A percentile compares a stretch with the other conserved stretches of the same genome.
phyloP scores from a whole-genome alignment of 441 rosid species.

The Adansonia grandidieri region DNA sequence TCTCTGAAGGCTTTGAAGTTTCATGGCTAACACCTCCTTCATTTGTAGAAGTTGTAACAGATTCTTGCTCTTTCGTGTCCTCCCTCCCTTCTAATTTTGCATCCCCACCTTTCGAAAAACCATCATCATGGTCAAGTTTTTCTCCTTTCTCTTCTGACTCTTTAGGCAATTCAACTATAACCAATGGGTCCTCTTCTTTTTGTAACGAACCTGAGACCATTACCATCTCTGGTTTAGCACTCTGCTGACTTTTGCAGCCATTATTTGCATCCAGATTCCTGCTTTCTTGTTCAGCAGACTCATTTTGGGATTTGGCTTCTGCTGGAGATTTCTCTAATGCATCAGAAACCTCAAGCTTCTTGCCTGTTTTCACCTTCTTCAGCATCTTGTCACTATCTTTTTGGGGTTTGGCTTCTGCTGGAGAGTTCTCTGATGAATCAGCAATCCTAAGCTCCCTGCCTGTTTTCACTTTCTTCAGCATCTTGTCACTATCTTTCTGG shows the following conservation, averaged over 20 bases:
- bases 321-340: conserved; percentile 23
- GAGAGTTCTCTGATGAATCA: conserved; percentile 22
- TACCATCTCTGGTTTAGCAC: conserved; percentile 30
- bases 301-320: conserved; percentile 25
- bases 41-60: conserved; percentile 14
- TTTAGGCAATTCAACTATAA: neutral
- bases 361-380: too few species aligned
- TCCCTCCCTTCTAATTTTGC: conserved; percentile 22
- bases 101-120: conserved; percentile 29
- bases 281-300: neutral
- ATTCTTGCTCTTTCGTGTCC: conserved; percentile 25
- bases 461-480: conserved; percentile 17
- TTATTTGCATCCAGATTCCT: neutral
- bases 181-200: conserved; percentile 23
- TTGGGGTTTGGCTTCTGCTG: conserved; percentile 17
- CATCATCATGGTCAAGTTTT: conserved; percentile 21
- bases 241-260: conserved; percentile 22
- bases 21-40: conserved; percentile 28
- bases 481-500: neutral
- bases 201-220: conserved; percentile 26
- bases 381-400: neutral
- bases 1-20: conserved; percentile 26
- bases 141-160: conserved; percentile 29
- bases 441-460: conserved; percentile 20
- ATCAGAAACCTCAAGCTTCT: neutral